Base-by-base conservation (phyloP, 495 filamentous ascomycete genomes). In the Parathielavia hyrcaniae region DNA sequence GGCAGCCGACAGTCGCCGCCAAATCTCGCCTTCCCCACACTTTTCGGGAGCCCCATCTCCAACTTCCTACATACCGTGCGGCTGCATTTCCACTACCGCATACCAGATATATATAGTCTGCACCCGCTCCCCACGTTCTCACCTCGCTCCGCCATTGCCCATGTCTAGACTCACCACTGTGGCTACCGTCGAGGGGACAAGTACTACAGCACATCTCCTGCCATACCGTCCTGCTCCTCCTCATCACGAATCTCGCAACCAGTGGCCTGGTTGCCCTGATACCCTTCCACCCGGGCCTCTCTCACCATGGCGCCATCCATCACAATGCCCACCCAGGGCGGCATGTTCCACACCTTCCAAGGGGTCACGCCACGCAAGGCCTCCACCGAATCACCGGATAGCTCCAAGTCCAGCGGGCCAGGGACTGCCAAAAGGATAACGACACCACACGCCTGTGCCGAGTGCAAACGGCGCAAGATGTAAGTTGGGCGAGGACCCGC, bases 381-480 rank as follows among this genome's bases (percentile, higher is more conserved):
- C 23, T 74, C 75, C 8, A 71, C 73, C 45, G 75, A 77, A 36
- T 77, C 73, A 48, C 71, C 68, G 50, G 75, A 77, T 53, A 77
- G 66, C 61, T 55, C 65, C 60, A 77, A 77, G 68, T 62, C 73
- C 53, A 77, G 58, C 49, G 67, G 69, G 19, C 68, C 64, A 48
- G 67, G 68, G 40, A 67, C 73, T 14, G 51, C 71, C 22, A 78
- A 77, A 66, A 75, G 75, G 63, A 80, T 81, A 60, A 81, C 79
- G 50, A 82, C 79, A 50, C 79, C 79, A 38, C 79, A 82, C 61
- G 79, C 79, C 47, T 82, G 79, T 66, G 79, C 79, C 54, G 79
- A 82, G 65, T 82, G 79, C 69, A 81, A 82, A 65, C 71, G 79
- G 41, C 76, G 79, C 49, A 82, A 82, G 68, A 82, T 82, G 76